Base-by-base conservation (phyloP, 1,284 basidiomycete genomes). In the Volvariella surrecta region DNA sequence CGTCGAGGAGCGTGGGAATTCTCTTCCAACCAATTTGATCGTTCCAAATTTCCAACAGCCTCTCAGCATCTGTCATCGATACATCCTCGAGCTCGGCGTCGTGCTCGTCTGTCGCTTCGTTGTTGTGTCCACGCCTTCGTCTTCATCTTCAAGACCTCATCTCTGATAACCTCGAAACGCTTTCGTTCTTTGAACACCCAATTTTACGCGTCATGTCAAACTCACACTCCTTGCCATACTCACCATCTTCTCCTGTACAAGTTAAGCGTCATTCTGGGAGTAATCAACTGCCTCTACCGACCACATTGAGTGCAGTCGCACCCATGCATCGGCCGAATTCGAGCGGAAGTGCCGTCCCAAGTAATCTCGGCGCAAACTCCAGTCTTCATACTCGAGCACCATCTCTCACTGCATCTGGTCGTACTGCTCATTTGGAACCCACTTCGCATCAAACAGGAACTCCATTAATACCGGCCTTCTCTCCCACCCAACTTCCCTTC, bases 241-340 rank as follows among this genome's bases (percentile, higher is more conserved):
- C 50, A 34, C 45, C 52, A 10, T 48, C 50, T 28, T 40, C 42
- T 48, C 39, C 52, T 49, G 21, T 50, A 49, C 40, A 42, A 46
- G 43, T 46, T 48, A 16, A 49, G 45, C 34, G 52, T 32, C 53
- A 55, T 37, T 58, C 55, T n/a, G 45, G 48, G 37, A 50, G 52
- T 42, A 49, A 52, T 15, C 58, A 61, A 42, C 52, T 64, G 20
- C 60, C 61, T 2, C 49, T 62, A 18, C 60, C 62, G 3, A 51
- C 58, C 24, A 54, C 61, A 7, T 52, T 64, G 38, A 62, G 51
- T 39, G 48, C 52, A 19, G 50, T 49, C 19, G 42, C 45, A 22
- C 45, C 47, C 20, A 51, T 39, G 38, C 44, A 49, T 43, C 47
- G 42, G 31, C 48, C 49, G 20, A 39, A 42, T 19, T 46, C 40